Evolutionary conservation across 2,329 filamentous ascomycete species (phyloP).

Genomic region (Penicillium sp.): DNA sequence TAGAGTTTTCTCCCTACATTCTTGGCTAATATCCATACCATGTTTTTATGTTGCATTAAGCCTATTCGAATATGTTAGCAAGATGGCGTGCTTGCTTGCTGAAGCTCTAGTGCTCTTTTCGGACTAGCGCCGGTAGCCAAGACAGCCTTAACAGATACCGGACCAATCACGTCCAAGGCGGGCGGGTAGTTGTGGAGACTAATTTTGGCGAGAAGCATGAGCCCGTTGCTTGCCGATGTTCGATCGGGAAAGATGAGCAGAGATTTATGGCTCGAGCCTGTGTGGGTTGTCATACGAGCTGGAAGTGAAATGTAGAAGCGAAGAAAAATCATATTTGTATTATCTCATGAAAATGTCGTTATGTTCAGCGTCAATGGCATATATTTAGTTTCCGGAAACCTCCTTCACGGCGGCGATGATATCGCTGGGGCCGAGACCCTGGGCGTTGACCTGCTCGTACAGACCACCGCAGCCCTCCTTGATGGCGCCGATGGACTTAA

Average conservation of each 20-base stretch:
- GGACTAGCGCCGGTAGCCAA: not conserved
- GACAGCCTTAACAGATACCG: not conserved
- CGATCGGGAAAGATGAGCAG: not conserved
- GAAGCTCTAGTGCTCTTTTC: not conserved
- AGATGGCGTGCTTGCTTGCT: constrained; percentile 6
- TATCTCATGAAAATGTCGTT: constrained; percentile 4
- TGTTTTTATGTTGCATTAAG: not conserved
- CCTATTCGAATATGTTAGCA: not conserved
- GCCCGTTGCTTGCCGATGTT: constrained; percentile 1
- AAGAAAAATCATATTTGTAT: not conserved
- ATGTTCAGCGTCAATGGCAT: not conserved
- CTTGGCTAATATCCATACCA: not conserved
- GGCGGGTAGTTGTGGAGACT: not conserved
- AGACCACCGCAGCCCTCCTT: constrained; percentile 44
- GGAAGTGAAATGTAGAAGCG: not conserved
- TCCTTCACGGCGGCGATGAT: constrained; percentile 35
- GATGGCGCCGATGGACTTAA: constrained; percentile 38
- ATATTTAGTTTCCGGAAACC: constrained; percentile 21
- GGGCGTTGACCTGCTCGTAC: constrained; percentile 41
- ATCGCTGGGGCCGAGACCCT: constrained; percentile 40
- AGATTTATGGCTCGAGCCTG: not conserved
- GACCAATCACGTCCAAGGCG: not conserved
- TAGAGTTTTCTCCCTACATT: not conserved
- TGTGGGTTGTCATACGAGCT: not conserved
- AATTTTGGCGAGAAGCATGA: not conserved